Evolutionary conservation across 371 early-diverging fungal genomes (phyloP).

Genomic region (Apophysomyces trapeziformis): DNA sequence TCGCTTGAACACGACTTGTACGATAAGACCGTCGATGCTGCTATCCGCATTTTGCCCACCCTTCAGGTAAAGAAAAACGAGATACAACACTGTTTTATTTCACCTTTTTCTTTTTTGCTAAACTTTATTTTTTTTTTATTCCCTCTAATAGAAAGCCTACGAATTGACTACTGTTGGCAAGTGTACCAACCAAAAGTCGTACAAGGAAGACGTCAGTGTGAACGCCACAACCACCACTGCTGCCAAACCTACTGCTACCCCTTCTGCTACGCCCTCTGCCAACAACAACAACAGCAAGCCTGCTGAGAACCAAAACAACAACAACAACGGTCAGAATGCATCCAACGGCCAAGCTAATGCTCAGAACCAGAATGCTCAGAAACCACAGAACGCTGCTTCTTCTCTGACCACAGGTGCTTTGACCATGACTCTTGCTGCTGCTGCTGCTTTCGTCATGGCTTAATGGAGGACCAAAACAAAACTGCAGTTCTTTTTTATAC

Average conservation of each 20-base stretch:
- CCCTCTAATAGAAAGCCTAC: constrained; percentile 18
- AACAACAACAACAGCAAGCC: constrained; percentile 8
- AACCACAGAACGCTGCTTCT: constrained; percentile 1
- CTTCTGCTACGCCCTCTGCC: constrained; percentile 14
- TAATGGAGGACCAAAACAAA: neutral
- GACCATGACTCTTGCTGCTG: constrained; percentile 4
- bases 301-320: constrained; percentile 2
- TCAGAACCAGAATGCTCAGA: neutral
- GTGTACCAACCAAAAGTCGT: constrained; percentile 31
- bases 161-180: constrained; percentile 30
- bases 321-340: neutral
- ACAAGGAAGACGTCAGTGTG: constrained; percentile 27
- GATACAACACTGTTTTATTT: neutral
- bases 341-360: neutral
- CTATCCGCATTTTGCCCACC: constrained; percentile 39
- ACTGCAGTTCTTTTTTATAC: constrained; percentile 18
- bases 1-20: constrained; percentile 53
- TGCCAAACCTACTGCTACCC: constrained; percentile 9
- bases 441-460: constrained; percentile 19
- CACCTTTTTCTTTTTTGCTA: neutral
- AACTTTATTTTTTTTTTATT: neutral
- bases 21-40: constrained; percentile 40
- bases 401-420: constrained; percentile 1
- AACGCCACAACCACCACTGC: constrained; percentile 14
- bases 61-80: constrained; percentile 19